These are phyloP conservation scores for Colletotrichum lindemuthianum DNA, from an alignment of 2,329 filamentous ascomycete species.

Conservation along the genomic window DNA sequence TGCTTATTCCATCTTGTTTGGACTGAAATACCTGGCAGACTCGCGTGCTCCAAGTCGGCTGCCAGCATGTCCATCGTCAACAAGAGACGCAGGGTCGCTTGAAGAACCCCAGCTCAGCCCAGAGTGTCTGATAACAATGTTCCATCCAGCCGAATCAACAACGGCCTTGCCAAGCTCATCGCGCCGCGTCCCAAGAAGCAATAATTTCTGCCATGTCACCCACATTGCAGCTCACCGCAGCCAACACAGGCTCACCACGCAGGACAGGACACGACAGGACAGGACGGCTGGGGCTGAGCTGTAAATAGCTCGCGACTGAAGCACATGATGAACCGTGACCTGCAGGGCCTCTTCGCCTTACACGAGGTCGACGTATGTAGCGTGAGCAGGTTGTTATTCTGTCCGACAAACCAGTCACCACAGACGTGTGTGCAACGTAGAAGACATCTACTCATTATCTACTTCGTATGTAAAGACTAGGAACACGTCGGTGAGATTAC, in stretches of 20 bases:
- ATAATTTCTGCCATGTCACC: conserved; percentile 17
- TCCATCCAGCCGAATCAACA: conserved; percentile 14
- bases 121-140: conserved; percentile 14
- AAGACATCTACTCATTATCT: background rate
- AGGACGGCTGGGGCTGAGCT: background rate
- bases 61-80: background rate
- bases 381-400: too few relatives aligned
- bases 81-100: conserved; percentile 13
- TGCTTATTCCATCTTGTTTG: too few relatives aligned
- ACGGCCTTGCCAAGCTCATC: conserved; percentile 31
- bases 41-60: background rate
- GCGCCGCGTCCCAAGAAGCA: conserved; percentile 9
- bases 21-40: background rate
- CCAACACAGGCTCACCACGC: background rate
- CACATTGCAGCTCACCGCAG: background rate
- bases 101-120: background rate
- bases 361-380: background rate
- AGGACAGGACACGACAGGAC: too few relatives aligned
- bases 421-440: too few relatives aligned
- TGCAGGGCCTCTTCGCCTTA: conserved; percentile 20
- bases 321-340: conserved; percentile 4
- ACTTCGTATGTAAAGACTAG: background rate
- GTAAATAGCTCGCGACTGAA: conserved; percentile 8
- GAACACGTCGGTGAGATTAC: background rate
- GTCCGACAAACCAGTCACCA: too few relatives aligned